Base-by-base conservation (phyloP, 345 rosid genomes). In the Atalantia buxifolia region DNA sequence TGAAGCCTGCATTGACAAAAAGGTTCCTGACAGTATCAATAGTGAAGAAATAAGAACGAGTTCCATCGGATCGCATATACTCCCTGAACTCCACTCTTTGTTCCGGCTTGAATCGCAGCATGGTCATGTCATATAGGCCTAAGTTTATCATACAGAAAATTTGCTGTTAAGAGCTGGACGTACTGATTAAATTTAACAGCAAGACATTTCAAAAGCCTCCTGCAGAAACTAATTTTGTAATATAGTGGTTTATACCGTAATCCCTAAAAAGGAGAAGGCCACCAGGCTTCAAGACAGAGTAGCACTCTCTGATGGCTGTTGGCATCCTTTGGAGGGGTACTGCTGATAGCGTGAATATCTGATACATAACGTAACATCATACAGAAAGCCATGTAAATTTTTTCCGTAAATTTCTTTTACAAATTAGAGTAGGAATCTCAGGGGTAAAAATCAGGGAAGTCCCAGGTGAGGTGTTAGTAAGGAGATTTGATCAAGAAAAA, bases 121-220 rank as follows among this genome's bases (percentile, higher is more conserved):
- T 95, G 6, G 93, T 92, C 98, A 92, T 91, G 80, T 95, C 98
- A 83, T 92, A 95, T 27, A 95, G 93, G 66, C 99, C 98, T 95
- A 86, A 24, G 77, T 74, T 76, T 63, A 77, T 68, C 61, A 76
- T 74, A 24, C 81, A 42, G 78, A 82, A 72, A 77, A 60, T 72
- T 57, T 61, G 69, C 79, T 63, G 76, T 74, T 56, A 25, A 33
- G 24, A 55, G 14, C n/a, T 18, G 45, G n/a, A 79, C n/a, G 30
- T 4, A 27, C 2, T 21, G 12, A 10, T 24, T 25, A 24, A 36
- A 25, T 35, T 27, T 4, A 68, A 16, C 16, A 12, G 50, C 50
- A 76, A n/a, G 9, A 25, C 74, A 53, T 33, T 57, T 55, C 27
- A 57, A 59, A 38, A 25, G 14, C 36, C 42, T 59, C 24, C 40